Percentiles rank a stretch among this genome's conserved stretches.
These are phyloP conservation scores for Yamadazyma oceani DNA, from an alignment of 1,139 yeast species.

Conservation along the genomic window DNA sequence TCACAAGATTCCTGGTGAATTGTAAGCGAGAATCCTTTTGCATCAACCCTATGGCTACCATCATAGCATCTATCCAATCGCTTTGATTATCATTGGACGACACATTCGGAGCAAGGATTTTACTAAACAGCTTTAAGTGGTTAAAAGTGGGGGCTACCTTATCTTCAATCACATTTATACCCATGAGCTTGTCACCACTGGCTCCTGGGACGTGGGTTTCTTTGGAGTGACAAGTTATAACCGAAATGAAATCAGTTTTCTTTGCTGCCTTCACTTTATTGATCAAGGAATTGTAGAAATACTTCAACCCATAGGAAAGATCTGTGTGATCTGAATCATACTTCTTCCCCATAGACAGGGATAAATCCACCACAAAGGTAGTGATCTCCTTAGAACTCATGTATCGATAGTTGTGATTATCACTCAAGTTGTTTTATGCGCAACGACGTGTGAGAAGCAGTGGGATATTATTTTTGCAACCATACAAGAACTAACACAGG, in stretches of 20 bases:
- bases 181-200: slow-evolving; percentile 21
- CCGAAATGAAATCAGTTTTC: slow-evolving; percentile 55
- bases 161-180: slow-evolving; percentile 27
- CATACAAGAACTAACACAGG: too few relatives aligned
- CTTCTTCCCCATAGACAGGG: slow-evolving; percentile 38
- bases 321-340: slow-evolving; percentile 11
- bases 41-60: slow-evolving; percentile 32
- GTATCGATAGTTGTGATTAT: background rate
- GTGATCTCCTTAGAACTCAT: slow-evolving; percentile 50
- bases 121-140: slow-evolving; percentile 17
- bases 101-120: slow-evolving; percentile 11
- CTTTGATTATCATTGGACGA: slow-evolving; percentile 14
- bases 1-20: slow-evolving; percentile 40
- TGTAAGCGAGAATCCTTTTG: slow-evolving; percentile 28
- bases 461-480: too few relatives aligned
- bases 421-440: too few relatives aligned
- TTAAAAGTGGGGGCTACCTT: slow-evolving; percentile 25
- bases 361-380: slow-evolving; percentile 53
- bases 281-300: slow-evolving; percentile 42
- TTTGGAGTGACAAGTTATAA: slow-evolving; percentile 41
- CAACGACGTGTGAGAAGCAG: too few relatives aligned
- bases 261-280: slow-evolving; percentile 49
- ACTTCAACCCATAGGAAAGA: slow-evolving; percentile 39
- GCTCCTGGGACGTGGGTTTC: slow-evolving; percentile 24
- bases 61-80: slow-evolving; percentile 28